phyloP scores from a whole-genome alignment of 2,329 filamentous ascomycete species.

The Fusarium nisikadoi region DNA sequence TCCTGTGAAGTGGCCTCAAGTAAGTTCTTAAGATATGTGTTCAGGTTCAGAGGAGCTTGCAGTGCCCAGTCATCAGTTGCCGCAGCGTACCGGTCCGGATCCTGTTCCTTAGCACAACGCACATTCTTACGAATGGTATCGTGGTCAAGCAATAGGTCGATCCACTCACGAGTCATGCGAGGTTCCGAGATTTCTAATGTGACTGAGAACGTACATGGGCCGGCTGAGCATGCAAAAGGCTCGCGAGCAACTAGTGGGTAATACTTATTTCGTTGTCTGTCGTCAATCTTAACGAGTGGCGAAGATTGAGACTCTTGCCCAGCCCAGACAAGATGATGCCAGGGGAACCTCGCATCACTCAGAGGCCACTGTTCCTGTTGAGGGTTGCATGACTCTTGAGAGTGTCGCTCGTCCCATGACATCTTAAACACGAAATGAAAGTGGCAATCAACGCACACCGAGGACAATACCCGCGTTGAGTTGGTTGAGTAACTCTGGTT shows the following conservation, averaged over 20 bases:
- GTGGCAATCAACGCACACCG: constrained; percentile 55
- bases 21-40: constrained; percentile 63
- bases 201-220: constrained; percentile 55
- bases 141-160: constrained; percentile 58
- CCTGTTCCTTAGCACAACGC: constrained; percentile 52
- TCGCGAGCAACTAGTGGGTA: constrained; percentile 53
- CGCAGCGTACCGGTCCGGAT: constrained; percentile 60
- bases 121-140: constrained; percentile 56
- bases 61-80: constrained; percentile 54
- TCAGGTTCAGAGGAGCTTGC: constrained; percentile 58
- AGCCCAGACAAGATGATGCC: constrained; percentile 54
- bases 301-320: constrained; percentile 43
- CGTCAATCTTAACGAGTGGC: constrained; percentile 24
- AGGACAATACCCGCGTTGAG: constrained; percentile 47
- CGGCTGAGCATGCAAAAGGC: constrained; percentile 56
- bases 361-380: constrained; percentile 50
- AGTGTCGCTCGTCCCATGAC: constrained; percentile 47
- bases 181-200: constrained; percentile 61
- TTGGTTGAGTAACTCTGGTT: constrained; percentile 51
- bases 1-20: constrained; percentile 52
- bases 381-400: constrained; percentile 46
- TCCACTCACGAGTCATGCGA: constrained; percentile 56
- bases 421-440: constrained; percentile 56
- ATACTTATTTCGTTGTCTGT: constrained; percentile 48
- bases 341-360: constrained; percentile 50